Conservation (phyloP, 257 asterid species). For the Gynochthodes officinalis region DNA sequence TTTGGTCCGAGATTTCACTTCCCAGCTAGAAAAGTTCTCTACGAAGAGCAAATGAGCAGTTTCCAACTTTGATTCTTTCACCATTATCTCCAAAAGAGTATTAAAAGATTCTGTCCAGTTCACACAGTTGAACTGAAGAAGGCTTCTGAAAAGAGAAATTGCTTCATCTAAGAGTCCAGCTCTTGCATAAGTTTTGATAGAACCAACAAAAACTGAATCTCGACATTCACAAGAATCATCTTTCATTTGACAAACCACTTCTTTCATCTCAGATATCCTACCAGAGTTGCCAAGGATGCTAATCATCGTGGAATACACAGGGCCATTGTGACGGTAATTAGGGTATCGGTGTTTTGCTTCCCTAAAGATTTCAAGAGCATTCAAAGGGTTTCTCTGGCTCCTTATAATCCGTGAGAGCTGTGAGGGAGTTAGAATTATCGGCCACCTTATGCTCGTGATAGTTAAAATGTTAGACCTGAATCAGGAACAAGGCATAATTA, state of each 20-base stretch:
- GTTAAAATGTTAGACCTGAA: background rate
- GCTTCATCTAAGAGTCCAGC: slow-evolving; percentile 69
- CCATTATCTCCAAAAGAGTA: slow-evolving; percentile 69
- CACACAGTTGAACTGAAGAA: slow-evolving; percentile 77
- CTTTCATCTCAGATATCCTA: slow-evolving; percentile 62
- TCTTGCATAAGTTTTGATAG: slow-evolving; percentile 53
- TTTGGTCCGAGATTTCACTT: slow-evolving; percentile 57
- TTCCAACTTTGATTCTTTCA: slow-evolving; percentile 57
- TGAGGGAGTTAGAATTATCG: slow-evolving; percentile 66
- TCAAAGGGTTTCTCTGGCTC: slow-evolving; percentile 72
- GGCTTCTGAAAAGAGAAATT: slow-evolving; percentile 58
- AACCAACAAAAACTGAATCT: slow-evolving; percentile 56
- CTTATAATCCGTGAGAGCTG: slow-evolving; percentile 63
- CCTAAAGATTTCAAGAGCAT: slow-evolving; percentile 67
- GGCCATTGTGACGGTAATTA: slow-evolving; percentile 69
- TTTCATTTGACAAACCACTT: slow-evolving; percentile 59
- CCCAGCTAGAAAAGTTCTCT: slow-evolving; percentile 74
- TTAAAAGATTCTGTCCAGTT: slow-evolving; percentile 67
- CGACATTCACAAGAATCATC: slow-evolving; percentile 73
- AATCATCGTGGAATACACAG: slow-evolving; percentile 72
- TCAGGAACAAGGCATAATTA: slow-evolving; percentile 10
- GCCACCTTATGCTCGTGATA: slow-evolving; percentile 76
- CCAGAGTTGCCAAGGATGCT: slow-evolving; percentile 63
- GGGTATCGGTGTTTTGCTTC: slow-evolving; percentile 66
- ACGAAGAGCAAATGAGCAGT: slow-evolving; percentile 53